Evolutionary conservation across 2,329 filamentous ascomycete genomes (phyloP), one percentile per base, ranked within the genome.

Genomic region (Drechmeria coniospora): DNA sequence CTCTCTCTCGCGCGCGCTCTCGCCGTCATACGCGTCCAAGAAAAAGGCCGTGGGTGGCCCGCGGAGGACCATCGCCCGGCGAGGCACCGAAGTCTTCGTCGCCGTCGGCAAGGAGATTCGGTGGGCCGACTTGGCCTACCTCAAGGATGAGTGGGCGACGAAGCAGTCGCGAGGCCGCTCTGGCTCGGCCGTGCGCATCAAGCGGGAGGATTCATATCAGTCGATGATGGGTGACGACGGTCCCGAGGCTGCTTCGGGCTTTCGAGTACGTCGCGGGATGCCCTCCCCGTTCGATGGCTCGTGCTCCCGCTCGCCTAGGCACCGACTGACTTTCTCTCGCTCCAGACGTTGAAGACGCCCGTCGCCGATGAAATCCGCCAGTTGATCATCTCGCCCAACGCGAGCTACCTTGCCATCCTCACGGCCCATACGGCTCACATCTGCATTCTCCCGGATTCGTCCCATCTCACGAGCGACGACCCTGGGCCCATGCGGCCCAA

Each of bases 381-480:
- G 50, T 71, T 95, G 26, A 59, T 80, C 37, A 74, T 92, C 21
- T 94, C 86, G 2, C 87, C 86, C 1, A 74, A 78, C 32, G 72
- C 74, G 21, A 76, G 81, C 42, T 84, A 79, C 45, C 69, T 95
- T 32, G 86, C 86, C 5, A 77, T 95, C 30, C 59, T 87, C 27
- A 93, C 87, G 1, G 72, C 76, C 8, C 80, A 94, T 46, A 94
- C 84, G 2, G 72, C 92, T 23, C 83, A 92, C 46, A 75, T 95
- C 41, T 77, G 81, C 31, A 61, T 86, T n/a, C 63, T 95, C 4
- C 87, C 87, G 15, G 79, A 92, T 39, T 62, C 78, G 1, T 73
- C 78, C 7, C 77, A 86, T 43, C 70, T 94, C 18, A 74, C 72
- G 11, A 68, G 72, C 33, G 62, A 67, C 25, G 81, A 87, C 43